Base-by-base conservation (phyloP, 495 filamentous ascomycete genomes). In the Antarctomyces pellizariae region DNA sequence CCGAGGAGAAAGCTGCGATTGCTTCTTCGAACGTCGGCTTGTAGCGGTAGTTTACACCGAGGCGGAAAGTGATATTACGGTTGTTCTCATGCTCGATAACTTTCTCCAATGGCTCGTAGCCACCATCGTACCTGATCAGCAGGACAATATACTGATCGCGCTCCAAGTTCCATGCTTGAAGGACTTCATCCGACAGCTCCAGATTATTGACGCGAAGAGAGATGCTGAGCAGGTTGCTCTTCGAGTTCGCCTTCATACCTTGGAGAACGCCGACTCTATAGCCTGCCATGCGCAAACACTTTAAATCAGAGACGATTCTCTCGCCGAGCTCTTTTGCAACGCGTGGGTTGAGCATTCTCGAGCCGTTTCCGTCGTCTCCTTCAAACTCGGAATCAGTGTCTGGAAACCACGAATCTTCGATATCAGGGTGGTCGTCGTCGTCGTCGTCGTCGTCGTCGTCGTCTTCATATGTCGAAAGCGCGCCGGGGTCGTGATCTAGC, bases 131-230 rank as follows among this genome's bases (percentile, higher is more conserved):
- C 25, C 63, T 59, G n/a, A 91, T 57, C 8, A 92, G 55, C 4
- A 90, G 53, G 4, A 89, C 63, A 22, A 92, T 43, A 39, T 86
- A 86, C 14, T 89, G 67, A 0, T 50, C 44, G 0, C 51, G 43
- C 8, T 60, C 40, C 10, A 95, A 44, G 27, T 69, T 54, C 84
- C 84, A 95, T 8, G 78, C 73, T 35, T 67, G 58, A 47, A 74
- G 57, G 1, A 65, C 73, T 34, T 83, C 76, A 15, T 74, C 57
- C 2, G 79, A 79, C 15, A 95, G 63, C 1, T 60, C 70, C 2
- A 92, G 58, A 34, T 73, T 74, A 0, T 52, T 48, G 25, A 79
- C 59, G 1, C 67, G 68, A 24, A 73, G 59, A 0, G 71, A 72
- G 4, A 90, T 33, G 17, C 63, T 71, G 26, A 79, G 37, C 13